A percentile compares a stretch with the other conserved stretches of the same genome.
Evolutionary conservation across 768 basidiomycete species (phyloP).

Genomic region (Kwoniella shandongensis): DNA sequence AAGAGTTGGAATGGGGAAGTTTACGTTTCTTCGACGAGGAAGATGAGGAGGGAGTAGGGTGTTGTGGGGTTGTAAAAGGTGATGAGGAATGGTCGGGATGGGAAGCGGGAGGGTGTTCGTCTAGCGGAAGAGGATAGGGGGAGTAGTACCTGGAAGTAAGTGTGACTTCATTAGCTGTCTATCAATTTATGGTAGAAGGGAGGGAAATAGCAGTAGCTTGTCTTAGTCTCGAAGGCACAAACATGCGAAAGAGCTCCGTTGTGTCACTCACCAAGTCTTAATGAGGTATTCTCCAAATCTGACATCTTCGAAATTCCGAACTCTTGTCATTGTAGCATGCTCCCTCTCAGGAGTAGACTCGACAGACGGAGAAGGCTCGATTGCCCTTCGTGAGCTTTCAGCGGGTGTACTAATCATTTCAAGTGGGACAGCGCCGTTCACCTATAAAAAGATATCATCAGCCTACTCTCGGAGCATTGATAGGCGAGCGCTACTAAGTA

Average conservation of each 20-base stretch:
- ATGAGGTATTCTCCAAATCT: conserved; percentile 83
- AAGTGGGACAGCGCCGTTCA: no score
- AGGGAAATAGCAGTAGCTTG: no score
- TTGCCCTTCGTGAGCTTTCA: neutral
- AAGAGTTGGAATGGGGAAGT: conserved; percentile 1
- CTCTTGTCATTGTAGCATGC: conserved; percentile 42
- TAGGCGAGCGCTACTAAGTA: no score
- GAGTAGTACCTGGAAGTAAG: conserved; percentile 75
- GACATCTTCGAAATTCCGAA: conserved; percentile 79
- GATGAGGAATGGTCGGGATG: neutral
- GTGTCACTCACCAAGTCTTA: conserved; percentile 68
- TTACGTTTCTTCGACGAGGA: conserved; percentile 10
- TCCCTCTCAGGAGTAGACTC: conserved; percentile 41
- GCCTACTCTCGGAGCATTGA: no score
- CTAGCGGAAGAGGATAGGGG: conserved; percentile 66
- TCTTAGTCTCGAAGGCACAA: no score
- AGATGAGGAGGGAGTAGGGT: conserved; percentile 7
- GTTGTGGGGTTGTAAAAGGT: neutral
- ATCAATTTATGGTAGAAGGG: no score
- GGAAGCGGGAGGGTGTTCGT: conserved; percentile 27
- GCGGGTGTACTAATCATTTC: conserved; percentile 2
- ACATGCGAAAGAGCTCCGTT: neutral
- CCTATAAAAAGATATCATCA: no score
- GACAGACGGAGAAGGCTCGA: conserved; percentile 12
- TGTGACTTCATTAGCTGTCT: no score